These are phyloP conservation scores for Sodiomyces alkalinus DNA, from an alignment of 2,329 filamentous ascomycete species.

Conservation along the genomic window DNA sequence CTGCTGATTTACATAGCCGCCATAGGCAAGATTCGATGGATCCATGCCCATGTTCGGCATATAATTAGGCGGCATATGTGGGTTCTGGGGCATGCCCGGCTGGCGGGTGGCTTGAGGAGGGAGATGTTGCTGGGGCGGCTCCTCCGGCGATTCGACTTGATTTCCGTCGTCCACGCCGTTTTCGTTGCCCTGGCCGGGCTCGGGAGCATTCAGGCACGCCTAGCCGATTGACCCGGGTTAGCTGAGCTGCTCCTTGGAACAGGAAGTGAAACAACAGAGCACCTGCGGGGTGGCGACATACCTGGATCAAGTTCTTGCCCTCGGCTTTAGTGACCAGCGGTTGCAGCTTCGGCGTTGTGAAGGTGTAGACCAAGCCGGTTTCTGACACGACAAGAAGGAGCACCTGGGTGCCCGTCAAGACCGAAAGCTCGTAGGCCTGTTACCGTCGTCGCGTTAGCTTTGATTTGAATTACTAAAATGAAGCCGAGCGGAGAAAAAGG, in stretches of 20 bases:
- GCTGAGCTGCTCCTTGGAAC: background rate
- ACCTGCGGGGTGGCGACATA: conserved; percentile 23
- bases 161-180: conserved; percentile 65
- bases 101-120: conserved; percentile 44
- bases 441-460: conserved; percentile 7
- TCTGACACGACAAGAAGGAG: conserved; percentile 92
- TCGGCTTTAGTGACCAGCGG: conserved; percentile 96
- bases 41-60: conserved; percentile 50
- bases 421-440: conserved; percentile 92
- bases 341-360: conserved; percentile 96
- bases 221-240: conserved; percentile 19
- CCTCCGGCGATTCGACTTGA: conserved; percentile 81
- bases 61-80: conserved; percentile 49
- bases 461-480: too few species aligned
- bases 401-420: conserved; percentile 95
- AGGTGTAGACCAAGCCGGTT: conserved; percentile 94
- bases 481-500: too few species aligned
- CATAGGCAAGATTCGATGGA: conserved; percentile 67
- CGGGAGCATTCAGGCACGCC: conserved; percentile 93
- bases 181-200: conserved; percentile 68
- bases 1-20: conserved; percentile 68
- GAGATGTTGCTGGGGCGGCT: conserved; percentile 62
- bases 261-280: background rate
- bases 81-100: conserved; percentile 50
- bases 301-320: conserved; percentile 98